Evolutionary conservation across 1,284 basidiomycete species (phyloP).

Genomic region (Omphalotus olearius): DNA sequence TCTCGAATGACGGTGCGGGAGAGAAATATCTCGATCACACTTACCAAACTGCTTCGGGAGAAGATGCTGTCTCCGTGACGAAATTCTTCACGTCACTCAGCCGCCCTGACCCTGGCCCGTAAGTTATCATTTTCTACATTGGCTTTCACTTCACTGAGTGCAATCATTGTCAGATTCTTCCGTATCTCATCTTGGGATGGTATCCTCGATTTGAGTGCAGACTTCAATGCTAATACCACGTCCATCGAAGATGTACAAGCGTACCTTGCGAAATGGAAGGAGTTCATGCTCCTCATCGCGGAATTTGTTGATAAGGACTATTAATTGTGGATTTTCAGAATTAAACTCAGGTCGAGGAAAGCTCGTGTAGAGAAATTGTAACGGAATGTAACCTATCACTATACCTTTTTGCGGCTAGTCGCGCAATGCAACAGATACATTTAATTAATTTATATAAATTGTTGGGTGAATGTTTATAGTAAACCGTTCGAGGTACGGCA

Average conservation of each 20-base stretch:
- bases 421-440: too few species aligned
- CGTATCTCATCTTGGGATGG: constrained; percentile 18
- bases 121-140: not conserved
- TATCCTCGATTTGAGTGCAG: constrained; percentile 15
- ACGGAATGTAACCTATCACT: too few species aligned
- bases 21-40: constrained; percentile 13
- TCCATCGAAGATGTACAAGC: constrained; percentile 8
- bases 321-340: not conserved
- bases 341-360: too few species aligned
- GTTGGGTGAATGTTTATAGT: too few species aligned
- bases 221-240: constrained; percentile 17
- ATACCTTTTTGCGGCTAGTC: too few species aligned
- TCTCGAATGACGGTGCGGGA: constrained; percentile 16
- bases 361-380: too few species aligned
- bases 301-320: not conserved
- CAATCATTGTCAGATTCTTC: constrained; percentile 12
- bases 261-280: constrained; percentile 16
- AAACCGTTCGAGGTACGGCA: too few species aligned
- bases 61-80: constrained; percentile 4
- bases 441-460: too few species aligned
- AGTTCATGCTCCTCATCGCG: constrained; percentile 11
- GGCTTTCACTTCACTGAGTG: not conserved
- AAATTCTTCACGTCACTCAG: constrained; percentile 14
- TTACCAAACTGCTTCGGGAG: constrained; percentile 3
- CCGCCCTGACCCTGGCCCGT: constrained; percentile 17